A percentile compares a stretch with the other conserved stretches of the same genome.
Evolutionary conservation across 345 rosid genomes (phyloP).

Genomic region (Gossypium herbaceum): DNA sequence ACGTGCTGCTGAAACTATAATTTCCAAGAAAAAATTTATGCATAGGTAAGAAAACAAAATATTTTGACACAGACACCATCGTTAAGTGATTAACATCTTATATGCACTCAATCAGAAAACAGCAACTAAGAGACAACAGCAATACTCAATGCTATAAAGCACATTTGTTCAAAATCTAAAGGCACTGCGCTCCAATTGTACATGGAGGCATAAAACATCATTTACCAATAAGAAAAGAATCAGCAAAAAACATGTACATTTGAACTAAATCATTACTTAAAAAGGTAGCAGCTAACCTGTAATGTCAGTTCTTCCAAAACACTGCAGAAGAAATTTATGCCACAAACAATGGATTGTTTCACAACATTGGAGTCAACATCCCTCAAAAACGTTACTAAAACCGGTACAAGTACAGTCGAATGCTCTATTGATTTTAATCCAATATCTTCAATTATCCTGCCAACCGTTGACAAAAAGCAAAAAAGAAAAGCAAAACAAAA

Average conservation of each 20-base stretch:
- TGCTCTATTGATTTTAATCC: slow-evolving; percentile 64
- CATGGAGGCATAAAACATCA: neutral
- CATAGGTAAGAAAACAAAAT: slow-evolving; percentile 1
- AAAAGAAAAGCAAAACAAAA: neutral
- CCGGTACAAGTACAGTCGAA: slow-evolving; percentile 49
- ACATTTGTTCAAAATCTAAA: neutral
- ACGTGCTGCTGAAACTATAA: slow-evolving; percentile 54
- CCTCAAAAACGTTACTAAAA: slow-evolving; percentile 53
- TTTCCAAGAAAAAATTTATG: slow-evolving; percentile 19
- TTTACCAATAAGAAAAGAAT: neutral
- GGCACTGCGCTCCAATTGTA: neutral
- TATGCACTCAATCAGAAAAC: neutral
- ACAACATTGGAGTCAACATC: slow-evolving; percentile 63
- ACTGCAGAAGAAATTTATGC: slow-evolving; percentile 49
- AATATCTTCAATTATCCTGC: slow-evolving; percentile 80
- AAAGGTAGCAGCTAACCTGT: slow-evolving; percentile 50
- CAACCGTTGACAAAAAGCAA: slow-evolving; percentile 14
- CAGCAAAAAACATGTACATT: neutral
- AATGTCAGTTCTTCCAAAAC: slow-evolving; percentile 69
- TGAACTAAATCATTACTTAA: neutral
- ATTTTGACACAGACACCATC: neutral
- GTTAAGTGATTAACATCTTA: neutral
- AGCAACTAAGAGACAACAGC: neutral
- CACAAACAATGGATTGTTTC: slow-evolving; percentile 56
- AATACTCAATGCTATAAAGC: neutral